These are phyloP conservation scores for Penicillium fimorum DNA, from an alignment of 495 filamentous ascomycete species.

Conservation along the genomic window DNA sequence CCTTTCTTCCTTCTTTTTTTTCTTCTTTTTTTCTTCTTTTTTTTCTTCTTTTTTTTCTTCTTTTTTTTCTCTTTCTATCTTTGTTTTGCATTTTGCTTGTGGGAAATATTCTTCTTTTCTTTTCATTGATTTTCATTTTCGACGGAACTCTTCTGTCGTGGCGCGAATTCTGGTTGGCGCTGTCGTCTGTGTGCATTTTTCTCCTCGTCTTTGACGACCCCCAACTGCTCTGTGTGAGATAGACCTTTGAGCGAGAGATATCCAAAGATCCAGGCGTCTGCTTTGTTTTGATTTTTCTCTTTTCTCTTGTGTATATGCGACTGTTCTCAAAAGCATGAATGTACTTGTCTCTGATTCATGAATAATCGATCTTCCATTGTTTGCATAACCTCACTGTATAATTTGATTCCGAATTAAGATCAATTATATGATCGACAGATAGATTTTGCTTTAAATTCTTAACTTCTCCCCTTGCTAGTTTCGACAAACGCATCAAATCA, in stretches of 20 bases:
- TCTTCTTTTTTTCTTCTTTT: constrained; percentile 10
- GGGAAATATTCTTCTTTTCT: constrained; percentile 18
- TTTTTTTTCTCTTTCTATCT: constrained; percentile 12
- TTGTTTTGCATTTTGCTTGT: constrained; percentile 30
- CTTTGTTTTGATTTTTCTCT: constrained; percentile 17
- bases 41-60: constrained; percentile 5
- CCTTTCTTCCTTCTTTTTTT: constrained; percentile 24
- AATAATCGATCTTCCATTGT: constrained; percentile 5
- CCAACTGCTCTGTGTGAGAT: constrained; percentile 41
- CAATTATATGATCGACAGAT: background rate
- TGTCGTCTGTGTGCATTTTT: constrained; percentile 38
- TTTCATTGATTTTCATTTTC: constrained; percentile 16
- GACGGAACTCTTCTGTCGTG: constrained; percentile 25
- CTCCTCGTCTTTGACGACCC: constrained; percentile 29
- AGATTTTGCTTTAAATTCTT: constrained; percentile 18
- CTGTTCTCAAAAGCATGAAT: constrained; percentile 12
- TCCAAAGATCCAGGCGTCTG: constrained; percentile 40
- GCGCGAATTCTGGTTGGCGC: constrained; percentile 45
- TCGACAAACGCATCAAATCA: constrained; percentile 26
- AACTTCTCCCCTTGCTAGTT: background rate
- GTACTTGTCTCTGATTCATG: constrained; percentile 9
- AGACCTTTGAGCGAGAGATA: constrained; percentile 51
- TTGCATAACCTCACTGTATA: background rate
- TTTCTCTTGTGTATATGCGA: constrained; percentile 11
- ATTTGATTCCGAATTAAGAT: background rate